Evolutionary conservation across 805 yeast species (phyloP), one percentile per base, ranked within the genome.

Genomic region (baker's yeast (Saccharomyces cerevisiae)): DNA sequence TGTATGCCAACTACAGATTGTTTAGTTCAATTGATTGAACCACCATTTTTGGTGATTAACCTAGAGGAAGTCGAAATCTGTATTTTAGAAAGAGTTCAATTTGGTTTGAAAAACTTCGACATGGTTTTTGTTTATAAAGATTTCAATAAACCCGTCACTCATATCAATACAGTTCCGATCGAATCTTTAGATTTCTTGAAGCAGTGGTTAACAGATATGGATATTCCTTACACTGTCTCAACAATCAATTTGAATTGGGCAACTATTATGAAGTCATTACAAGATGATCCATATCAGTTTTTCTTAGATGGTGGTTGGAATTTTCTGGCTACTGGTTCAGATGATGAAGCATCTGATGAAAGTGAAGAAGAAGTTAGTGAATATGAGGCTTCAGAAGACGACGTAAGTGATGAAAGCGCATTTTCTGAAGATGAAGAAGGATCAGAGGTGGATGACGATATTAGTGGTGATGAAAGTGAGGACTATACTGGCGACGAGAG

Each of bases 1-100:
- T 85, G 96, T 78, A 87, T 92, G 83, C 99, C 99, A 51, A 91
- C 98, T 0, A 84, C 98, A 66, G 98, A 94, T 70, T 94, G 98
- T 77, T 79, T 94, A 63, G 87, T 94, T 49, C 98, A 92, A 74
- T 79, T 94, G 58, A 81, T 90, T 57, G 99, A 94, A 66, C 92
- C 97, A 4, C 99, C 99, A 51, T 94, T 91, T 68, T 75, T 91
- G 69, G 98, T 92, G 43, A 84, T 94, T 30, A 89, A 96, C 3
- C 76, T 94, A 60, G 89, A 83, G 57, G 98, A 94, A 64, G 87
- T 94, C 55, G 99, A 94, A 74, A 77, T 94, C 55, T 96, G 96
- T 11, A 96, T 92, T 71, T 76, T 94, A 65, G 99, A 94, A 78
- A 87, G 99, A 77, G 96, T 94, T 46, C 96, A 90, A 71, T 94